These are phyloP conservation scores for Pythium aphanidermatum DNA, from an alignment of 352 stramenopile genomes.

Conservation along the genomic window DNA sequence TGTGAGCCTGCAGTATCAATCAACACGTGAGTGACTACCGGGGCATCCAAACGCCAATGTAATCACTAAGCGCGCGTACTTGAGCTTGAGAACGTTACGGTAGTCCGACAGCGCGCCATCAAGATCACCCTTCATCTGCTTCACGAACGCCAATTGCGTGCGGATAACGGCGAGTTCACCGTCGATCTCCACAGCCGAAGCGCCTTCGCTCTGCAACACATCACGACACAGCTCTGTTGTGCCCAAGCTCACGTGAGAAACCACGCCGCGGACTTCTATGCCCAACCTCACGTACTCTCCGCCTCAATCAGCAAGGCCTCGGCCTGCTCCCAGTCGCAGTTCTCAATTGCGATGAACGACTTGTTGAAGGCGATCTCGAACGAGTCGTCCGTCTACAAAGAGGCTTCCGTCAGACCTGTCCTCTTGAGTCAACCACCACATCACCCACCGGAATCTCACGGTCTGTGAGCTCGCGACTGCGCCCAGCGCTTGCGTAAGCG, in stretches of 20 bases:
- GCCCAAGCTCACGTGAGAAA: too few species aligned
- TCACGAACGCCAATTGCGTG: constrained; percentile 70
- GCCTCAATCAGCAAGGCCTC: constrained; percentile 42
- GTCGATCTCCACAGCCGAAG: constrained; percentile 52
- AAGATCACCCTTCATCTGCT: constrained; percentile 66
- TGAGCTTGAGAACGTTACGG: constrained; percentile 73
- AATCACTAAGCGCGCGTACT: constrained; percentile 29
- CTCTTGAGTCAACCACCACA: neutral
- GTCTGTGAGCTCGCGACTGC: constrained; percentile 43
- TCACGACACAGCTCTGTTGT: constrained; percentile 75
- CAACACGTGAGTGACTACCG: neutral
- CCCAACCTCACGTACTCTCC: constrained; percentile 45
- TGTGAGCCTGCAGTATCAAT: constrained; percentile 31
- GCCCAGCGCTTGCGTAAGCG: constrained; percentile 57
- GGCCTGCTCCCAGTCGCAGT: constrained; percentile 40
- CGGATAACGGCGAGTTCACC: constrained; percentile 68
- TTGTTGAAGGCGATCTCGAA: constrained; percentile 85
- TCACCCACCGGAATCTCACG: constrained; percentile 40
- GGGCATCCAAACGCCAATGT: neutral
- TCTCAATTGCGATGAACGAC: constrained; percentile 73
- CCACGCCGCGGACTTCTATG: too few species aligned
- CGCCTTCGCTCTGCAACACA: constrained; percentile 43
- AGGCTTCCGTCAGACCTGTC: neutral
- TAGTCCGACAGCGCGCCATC: constrained; percentile 69
- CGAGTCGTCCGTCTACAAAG: constrained; percentile 51